Conservation (phyloP, 805 yeast genomes). For the Barnettozyma salicaria region DNA sequence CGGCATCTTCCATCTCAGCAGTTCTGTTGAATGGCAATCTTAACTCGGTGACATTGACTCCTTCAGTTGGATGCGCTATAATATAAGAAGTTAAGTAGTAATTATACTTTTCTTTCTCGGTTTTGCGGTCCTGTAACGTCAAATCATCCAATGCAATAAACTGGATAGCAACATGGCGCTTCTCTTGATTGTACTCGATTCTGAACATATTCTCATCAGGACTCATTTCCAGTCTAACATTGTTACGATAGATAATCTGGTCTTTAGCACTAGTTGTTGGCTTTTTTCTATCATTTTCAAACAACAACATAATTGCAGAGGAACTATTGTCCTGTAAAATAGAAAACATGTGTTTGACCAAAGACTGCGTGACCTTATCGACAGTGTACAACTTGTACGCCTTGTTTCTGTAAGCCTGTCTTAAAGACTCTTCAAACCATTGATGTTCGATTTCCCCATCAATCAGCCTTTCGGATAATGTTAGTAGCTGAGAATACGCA, state of each 20-base stretch:
- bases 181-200: conserved; percentile 57
- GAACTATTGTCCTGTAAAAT: conserved; percentile 75
- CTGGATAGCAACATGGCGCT: conserved; percentile 57
- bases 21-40: conserved; percentile 72
- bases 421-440: conserved; percentile 90
- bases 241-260: conserved; percentile 87
- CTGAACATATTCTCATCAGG: conserved; percentile 91
- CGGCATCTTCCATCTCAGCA: conserved; percentile 35
- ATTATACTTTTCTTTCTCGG: conserved; percentile 80
- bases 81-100: conserved; percentile 89
- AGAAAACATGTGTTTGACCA: conserved; percentile 81
- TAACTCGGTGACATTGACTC: conserved; percentile 72
- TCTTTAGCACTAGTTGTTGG: conserved; percentile 68
- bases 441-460: conserved; percentile 91
- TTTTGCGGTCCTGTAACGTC: conserved; percentile 65
- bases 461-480: conserved; percentile 66
- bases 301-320: conserved; percentile 72
- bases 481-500: conserved; percentile 74
- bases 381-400: conserved; percentile 91
- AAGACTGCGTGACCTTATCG: conserved; percentile 82
- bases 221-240: conserved; percentile 75
- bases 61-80: conserved; percentile 96
- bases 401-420: conserved; percentile 90
- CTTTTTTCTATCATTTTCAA: conserved; percentile 71
- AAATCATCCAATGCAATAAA: conserved; percentile 85